A percentile compares a stretch with the other conserved stretches of the same genome.
phyloP scores from a whole-genome alignment of 805 yeast species.

The Lipomyces orientalis region DNA sequence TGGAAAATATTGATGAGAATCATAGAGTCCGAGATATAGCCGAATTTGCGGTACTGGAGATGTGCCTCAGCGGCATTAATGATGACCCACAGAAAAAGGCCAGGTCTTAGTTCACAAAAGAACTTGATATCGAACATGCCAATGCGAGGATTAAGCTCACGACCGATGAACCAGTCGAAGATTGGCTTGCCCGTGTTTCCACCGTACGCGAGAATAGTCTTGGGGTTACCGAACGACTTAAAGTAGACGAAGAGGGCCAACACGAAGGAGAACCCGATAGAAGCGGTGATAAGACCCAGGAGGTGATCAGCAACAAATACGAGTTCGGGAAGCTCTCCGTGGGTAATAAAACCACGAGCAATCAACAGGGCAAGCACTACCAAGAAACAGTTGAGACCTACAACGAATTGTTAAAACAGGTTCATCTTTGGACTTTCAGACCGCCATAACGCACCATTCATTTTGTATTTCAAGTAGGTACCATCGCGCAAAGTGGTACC shows the following conservation, averaged over 20 bases:
- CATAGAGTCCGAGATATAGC: conserved; percentile 72
- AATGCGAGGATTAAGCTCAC: conserved; percentile 91
- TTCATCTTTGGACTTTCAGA: not conserved
- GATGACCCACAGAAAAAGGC: conserved; percentile 82
- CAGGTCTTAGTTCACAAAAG: conserved; percentile 94
- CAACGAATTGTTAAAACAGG: not conserved
- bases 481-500: conserved; percentile 84
- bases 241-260: conserved; percentile 71
- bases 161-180: conserved; percentile 90
- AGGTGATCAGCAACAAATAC: conserved; percentile 74
- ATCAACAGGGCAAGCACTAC: conserved; percentile 51
- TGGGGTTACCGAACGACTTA: conserved; percentile 63
- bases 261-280: conserved; percentile 66
- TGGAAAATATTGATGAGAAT: conserved; percentile 71
- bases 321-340: conserved; percentile 60
- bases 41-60: conserved; percentile 69
- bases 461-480: conserved; percentile 68
- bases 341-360: conserved; percentile 59
- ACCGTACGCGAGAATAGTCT: conserved; percentile 75
- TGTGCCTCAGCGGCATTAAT: conserved; percentile 78
- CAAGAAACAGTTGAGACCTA: conserved; percentile 50
- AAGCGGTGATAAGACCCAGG: conserved; percentile 64
- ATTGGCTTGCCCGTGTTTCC: conserved; percentile 80
- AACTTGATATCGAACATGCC: conserved; percentile 85
- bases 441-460: conserved; percentile 66